Evolutionary conservation across 83 land plant species (phyloP).

Genomic region (Thuja plicata): DNA sequence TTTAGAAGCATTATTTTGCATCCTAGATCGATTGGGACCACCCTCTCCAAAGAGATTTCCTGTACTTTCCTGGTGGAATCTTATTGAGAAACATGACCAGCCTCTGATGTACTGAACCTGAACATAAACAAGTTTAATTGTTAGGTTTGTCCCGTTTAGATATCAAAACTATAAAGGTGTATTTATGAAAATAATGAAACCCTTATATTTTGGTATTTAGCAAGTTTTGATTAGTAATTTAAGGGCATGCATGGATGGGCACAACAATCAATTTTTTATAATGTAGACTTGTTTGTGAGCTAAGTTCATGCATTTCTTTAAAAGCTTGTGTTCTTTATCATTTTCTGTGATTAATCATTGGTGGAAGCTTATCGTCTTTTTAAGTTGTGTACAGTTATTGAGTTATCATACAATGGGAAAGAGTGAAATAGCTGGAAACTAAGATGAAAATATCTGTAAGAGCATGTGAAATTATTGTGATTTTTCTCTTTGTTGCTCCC

Average conservation of each 20-base stretch:
- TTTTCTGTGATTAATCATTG: neutral
- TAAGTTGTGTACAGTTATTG: neutral
- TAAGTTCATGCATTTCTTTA: neutral
- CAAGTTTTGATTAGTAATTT: neutral
- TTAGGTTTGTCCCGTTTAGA: slow-evolving; percentile 5
- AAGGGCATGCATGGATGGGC: neutral
- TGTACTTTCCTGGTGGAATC: neutral
- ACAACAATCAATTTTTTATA: neutral
- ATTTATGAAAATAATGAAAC: neutral
- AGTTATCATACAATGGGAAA: neutral
- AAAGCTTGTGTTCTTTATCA: neutral
- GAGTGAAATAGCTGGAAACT: neutral
- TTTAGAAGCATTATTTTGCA: neutral
- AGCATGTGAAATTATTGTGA: neutral
- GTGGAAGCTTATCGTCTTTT: neutral
- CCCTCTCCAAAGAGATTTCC: neutral
- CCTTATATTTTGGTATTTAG: neutral
- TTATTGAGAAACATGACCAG: neutral
- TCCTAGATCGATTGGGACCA: neutral
- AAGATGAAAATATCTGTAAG: neutral
- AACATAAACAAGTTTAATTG: neutral
- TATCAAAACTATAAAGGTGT: neutral
- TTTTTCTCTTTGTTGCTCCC: neutral
- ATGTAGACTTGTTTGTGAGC: neutral
- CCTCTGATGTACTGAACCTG: neutral